Evolutionary conservation across 192 early-diverging fungal species (phyloP), one percentile per base, ranked within the genome.

Genomic region (Linnemannia schmuckeri): DNA sequence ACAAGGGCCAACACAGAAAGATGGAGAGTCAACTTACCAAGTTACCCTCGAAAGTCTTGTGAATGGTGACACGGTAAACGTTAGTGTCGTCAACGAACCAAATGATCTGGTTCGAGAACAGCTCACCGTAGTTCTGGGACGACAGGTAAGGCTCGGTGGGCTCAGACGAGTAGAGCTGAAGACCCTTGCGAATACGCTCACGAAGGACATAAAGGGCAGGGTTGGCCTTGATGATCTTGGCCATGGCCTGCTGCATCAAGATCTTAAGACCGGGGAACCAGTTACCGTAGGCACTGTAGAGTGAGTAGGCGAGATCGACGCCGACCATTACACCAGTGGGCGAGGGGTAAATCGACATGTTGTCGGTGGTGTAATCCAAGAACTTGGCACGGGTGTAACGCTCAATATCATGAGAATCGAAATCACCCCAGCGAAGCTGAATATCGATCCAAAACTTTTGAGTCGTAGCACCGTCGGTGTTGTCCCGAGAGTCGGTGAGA

Each of bases 71-170:
- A 82, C 98, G 96, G 90, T 99, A 99, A 5, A 99, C 98, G 77
- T 99, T 99, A 63, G 98, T 99, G 85, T 99, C 98, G 88, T 99
- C 98, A 52, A 99, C 96, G 88, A 99, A 99, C 98, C 98, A 99
- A 84, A 98, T 98, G 70, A 97, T 98, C 90, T 99, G 97, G 88
- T 98, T 97, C 76, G 95, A 96, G 91, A 99, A 99, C 80, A 99
- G 91, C 88, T 99, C 98, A 33, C 96, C 96, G 78, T 99, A 97
- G 88, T 97, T 97, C 75, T 96, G 96, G 57, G 97, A 98, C 77
- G 95, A 96, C 78, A 99, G 90, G 84, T 98, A 99, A 75, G 97
- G 98, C 88, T 99, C 98, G 10, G 98, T 99, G 8, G 98, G 97
- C 89, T 99, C 98, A 0, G 97, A 98, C 33, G 97, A 97, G 88